These are phyloP conservation scores for Nigrospora oryzae DNA, from an alignment of 2,329 filamentous ascomycete genomes.

Conservation along the genomic window DNA sequence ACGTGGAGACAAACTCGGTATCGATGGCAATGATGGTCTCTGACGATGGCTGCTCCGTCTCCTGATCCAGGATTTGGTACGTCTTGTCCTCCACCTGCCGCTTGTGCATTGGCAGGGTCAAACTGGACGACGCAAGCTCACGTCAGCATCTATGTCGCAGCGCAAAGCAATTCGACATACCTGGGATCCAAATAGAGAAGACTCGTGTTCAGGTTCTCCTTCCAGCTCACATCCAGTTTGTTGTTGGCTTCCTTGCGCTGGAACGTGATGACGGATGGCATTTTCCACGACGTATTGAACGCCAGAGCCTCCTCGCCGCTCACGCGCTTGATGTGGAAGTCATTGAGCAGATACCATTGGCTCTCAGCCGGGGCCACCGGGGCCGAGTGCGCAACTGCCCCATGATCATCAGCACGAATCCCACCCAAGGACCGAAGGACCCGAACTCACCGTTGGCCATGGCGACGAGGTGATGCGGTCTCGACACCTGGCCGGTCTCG, in stretches of 20 bases:
- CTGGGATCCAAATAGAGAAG: slow-evolving; percentile 68
- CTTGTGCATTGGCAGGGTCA: background rate
- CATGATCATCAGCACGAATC: slow-evolving; percentile 2
- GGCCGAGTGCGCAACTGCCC: slow-evolving; percentile 56
- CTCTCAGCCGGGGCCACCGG: slow-evolving; percentile 49
- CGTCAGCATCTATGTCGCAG: background rate
- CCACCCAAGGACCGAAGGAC: too few relatives aligned
- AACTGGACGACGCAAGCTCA: slow-evolving; percentile 2
- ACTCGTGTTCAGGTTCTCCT: slow-evolving; percentile 71
- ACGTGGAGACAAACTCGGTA: slow-evolving; percentile 90
- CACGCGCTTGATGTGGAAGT: slow-evolving; percentile 82
- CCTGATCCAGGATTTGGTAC: slow-evolving; percentile 48
- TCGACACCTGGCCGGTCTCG: slow-evolving; percentile 65
- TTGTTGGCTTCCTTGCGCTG: slow-evolving; percentile 78
- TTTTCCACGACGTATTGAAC: slow-evolving; percentile 89
- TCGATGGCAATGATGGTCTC: slow-evolving; percentile 81
- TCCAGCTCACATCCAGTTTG: slow-evolving; percentile 79
- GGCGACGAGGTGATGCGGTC: slow-evolving; percentile 85
- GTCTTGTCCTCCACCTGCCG: slow-evolving; percentile 30
- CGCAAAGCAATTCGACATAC: slow-evolving; percentile 23
- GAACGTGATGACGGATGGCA: slow-evolving; percentile 79
- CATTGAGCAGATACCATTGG: slow-evolving; percentile 95
- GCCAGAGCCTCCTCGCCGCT: slow-evolving; percentile 75
- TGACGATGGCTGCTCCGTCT: slow-evolving; percentile 58
- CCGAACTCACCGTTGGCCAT: slow-evolving; percentile 67